Evolutionary conservation across 2,329 filamentous ascomycete species (phyloP).

Genomic region (Arthrobotrys sphaeroides): DNA sequence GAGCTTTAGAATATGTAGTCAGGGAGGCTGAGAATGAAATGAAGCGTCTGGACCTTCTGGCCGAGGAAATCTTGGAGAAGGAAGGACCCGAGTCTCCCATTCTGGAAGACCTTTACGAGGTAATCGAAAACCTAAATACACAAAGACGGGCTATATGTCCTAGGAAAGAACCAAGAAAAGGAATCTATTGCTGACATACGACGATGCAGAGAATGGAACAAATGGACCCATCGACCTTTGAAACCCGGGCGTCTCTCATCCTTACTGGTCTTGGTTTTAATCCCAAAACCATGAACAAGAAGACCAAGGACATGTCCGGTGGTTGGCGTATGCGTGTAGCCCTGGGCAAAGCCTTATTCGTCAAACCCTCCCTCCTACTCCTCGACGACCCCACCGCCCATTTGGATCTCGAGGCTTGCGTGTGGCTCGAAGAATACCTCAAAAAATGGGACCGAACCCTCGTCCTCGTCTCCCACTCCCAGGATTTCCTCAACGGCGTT

Average conservation of each 20-base stretch:
- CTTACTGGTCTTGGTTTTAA: conserved; percentile 99
- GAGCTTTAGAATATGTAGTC: conserved; percentile 97
- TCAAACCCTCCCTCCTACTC: conserved; percentile 93
- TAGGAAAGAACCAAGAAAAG: too few species aligned
- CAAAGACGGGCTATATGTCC: too few species aligned
- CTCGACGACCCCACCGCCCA: conserved; percentile 98
- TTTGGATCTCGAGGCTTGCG: conserved; percentile 98
- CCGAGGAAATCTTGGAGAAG: conserved; percentile 89
- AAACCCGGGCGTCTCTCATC: conserved; percentile 94
- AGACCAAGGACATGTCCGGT: conserved; percentile 99
- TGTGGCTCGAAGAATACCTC: conserved; percentile 99
- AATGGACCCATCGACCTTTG: conserved; percentile 98
- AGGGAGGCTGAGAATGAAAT: conserved; percentile 92
- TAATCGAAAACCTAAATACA: conserved; percentile 64
- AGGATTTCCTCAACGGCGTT: conserved; percentile 99
- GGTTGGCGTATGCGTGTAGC: conserved; percentile 99
- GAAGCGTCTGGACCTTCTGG: conserved; percentile 84
- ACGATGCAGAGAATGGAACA: conserved; percentile 88
- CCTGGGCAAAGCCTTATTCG: conserved; percentile 95
- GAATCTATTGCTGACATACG: not conserved
- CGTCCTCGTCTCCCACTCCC: conserved; percentile 94
- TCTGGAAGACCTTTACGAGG: conserved; percentile 94
- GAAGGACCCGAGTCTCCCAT: conserved; percentile 91
- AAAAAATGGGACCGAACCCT: conserved; percentile 99
- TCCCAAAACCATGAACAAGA: conserved; percentile 97